Evolutionary conservation across 768 basidiomycete genomes (phyloP).

Genomic region (Boletellus emodensis): DNA sequence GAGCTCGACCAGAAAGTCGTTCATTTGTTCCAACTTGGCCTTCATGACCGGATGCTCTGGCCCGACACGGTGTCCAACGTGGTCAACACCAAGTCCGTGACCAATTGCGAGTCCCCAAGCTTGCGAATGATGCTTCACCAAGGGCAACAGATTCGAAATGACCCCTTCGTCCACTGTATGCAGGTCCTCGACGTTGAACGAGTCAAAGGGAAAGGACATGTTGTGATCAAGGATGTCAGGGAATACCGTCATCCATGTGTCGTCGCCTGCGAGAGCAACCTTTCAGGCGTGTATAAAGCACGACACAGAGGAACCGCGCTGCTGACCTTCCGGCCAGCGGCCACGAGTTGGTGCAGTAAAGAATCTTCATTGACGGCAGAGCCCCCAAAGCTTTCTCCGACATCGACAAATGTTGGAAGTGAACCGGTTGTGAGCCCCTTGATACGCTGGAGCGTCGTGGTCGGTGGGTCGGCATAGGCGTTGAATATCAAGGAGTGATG

Average conservation of each 20-base stretch:
- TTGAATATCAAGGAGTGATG: slow-evolving; percentile 82
- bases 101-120: slow-evolving; percentile 88
- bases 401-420: slow-evolving; percentile 91
- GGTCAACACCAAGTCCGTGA: slow-evolving; percentile 94
- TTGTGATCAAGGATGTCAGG: slow-evolving; percentile 68
- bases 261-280: slow-evolving; percentile 92
- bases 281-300: slow-evolving; percentile 30
- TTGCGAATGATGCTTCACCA: slow-evolving; percentile 49
- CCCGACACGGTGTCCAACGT: slow-evolving; percentile 92
- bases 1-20: slow-evolving; percentile 66
- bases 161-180: slow-evolving; percentile 95
- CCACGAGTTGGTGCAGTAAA: slow-evolving; percentile 65
- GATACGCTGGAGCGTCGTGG: slow-evolving; percentile 89
- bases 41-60: slow-evolving; percentile 86
- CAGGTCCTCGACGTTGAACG: slow-evolving; percentile 97
- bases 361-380: slow-evolving; percentile 87
- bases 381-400: slow-evolving; percentile 90
- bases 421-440: slow-evolving; percentile 95
- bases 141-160: slow-evolving; percentile 74
- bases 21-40: slow-evolving; percentile 84
- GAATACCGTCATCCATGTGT: slow-evolving; percentile 93
- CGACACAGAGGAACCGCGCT: background rate
- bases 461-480: slow-evolving; percentile 90
- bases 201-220: slow-evolving; percentile 84
- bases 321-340: slow-evolving; percentile 56